Percentiles rank a stretch among this genome's conserved stretches.
These are phyloP conservation scores for Colletotrichum agaves DNA, from an alignment of 2,329 filamentous ascomycete species.

Conservation along the genomic window DNA sequence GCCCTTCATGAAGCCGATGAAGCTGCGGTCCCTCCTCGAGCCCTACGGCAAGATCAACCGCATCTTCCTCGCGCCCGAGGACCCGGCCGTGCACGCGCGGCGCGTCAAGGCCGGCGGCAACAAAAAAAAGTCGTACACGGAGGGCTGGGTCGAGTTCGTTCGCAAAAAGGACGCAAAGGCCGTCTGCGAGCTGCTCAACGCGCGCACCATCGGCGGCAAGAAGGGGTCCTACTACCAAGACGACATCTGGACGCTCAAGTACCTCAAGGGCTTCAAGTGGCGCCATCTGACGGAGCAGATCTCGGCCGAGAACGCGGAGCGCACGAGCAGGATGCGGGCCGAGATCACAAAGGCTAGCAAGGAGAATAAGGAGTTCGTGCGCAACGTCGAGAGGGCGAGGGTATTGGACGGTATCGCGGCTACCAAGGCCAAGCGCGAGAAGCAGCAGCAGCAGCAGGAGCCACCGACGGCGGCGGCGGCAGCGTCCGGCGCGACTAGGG, in stretches of 20 bases:
- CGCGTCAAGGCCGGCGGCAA: slow-evolving; percentile 81
- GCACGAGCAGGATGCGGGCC: slow-evolving; percentile 78
- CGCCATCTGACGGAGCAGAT: slow-evolving; percentile 80
- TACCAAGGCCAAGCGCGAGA: slow-evolving; percentile 61
- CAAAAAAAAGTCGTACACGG: slow-evolving; percentile 83
- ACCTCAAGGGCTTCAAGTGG: slow-evolving; percentile 89
- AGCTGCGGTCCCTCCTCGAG: slow-evolving; percentile 78
- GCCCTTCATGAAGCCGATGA: slow-evolving; percentile 87
- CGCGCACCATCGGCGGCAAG: slow-evolving; percentile 82
- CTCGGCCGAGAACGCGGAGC: slow-evolving; percentile 82
- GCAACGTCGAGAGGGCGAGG: slow-evolving; percentile 83
- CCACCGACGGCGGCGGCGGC: slow-evolving; percentile 30
- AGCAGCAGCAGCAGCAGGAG: slow-evolving; percentile 44
- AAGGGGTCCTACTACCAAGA: slow-evolving; percentile 87
- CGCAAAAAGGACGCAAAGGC: slow-evolving; percentile 81
- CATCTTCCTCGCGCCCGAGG: slow-evolving; percentile 83
- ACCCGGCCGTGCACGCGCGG: slow-evolving; percentile 71
- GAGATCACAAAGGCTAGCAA: slow-evolving; percentile 80
- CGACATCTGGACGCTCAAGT: slow-evolving; percentile 87
- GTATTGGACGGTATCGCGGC: slow-evolving; percentile 79
- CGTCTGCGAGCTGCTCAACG: slow-evolving; percentile 81
- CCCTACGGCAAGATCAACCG: slow-evolving; percentile 81
- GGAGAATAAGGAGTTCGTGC: slow-evolving; percentile 85
- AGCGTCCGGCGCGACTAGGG: slow-evolving; percentile 38
- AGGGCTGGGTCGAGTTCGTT: slow-evolving; percentile 88